Base-by-base conservation (phyloP, 1,284 basidiomycete species). In the Afroboletus lepidellus region DNA sequence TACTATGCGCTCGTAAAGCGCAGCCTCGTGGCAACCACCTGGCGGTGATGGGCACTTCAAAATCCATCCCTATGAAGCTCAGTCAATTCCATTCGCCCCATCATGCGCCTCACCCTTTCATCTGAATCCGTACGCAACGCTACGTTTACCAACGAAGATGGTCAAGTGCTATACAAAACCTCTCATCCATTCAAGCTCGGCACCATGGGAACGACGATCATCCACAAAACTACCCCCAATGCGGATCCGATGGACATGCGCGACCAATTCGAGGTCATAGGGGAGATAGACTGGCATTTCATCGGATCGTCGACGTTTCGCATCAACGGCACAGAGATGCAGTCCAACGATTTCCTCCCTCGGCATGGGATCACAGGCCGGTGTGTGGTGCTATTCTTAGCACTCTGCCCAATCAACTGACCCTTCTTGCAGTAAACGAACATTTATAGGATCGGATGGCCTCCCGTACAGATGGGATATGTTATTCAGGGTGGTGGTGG, bases 51-150 rank as follows among this genome's bases (percentile, higher is more conserved):
- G n/a, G n/a, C n/a, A n/a, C n/a, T n/a, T n/a, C n/a, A n/a, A n/a
- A n/a, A n/a, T n/a, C n/a, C n/a, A n/a, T n/a, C n/a, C n/a, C n/a
- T n/a, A n/a, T n/a, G n/a, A n/a, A n/a, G n/a, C n/a, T n/a, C n/a
- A n/a, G n/a, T n/a, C n/a, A n/a, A n/a, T n/a, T n/a, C n/a, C n/a
- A n/a, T n/a, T n/a, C n/a, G n/a, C n/a, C n/a, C n/a, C 33, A 32
- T 18, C 34, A 69, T 66, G 66, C 57, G 60, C 46, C 65, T 66
- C 25, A 64, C 63, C 0, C 54, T 67, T 23, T 54, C 59, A 13
- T 54, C 53, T 16, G 57, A 69, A 50, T 32, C 24, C 12, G 57
- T 69, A n/a, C 57, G 61, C 23, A 51, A 64, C 33, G 51, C 66
- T 1, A 54, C 57, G 33, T 67, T 69, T 43, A 66, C 51, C 11